These are phyloP conservation scores for Balamuthia mandrillaris DNA, from an alignment of 208 protist genomes.

Conservation along the genomic window DNA sequence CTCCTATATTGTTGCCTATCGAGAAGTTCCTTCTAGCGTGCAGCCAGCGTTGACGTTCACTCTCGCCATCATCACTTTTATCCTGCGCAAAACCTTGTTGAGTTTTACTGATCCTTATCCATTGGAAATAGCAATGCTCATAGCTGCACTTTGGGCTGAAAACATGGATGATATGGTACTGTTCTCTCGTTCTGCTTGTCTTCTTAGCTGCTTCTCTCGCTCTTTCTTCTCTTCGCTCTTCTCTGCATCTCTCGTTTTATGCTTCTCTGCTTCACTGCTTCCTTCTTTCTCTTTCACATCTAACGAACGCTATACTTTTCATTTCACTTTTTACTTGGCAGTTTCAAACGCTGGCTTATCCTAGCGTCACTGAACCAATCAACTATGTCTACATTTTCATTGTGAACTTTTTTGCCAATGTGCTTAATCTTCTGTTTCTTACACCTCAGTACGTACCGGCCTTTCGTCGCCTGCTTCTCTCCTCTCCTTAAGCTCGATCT, in stretches of 20 bases:
- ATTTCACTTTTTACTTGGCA: background rate
- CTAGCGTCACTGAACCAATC: conserved; percentile 17
- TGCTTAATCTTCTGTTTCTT: conserved; percentile 48
- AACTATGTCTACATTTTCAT: conserved; percentile 29
- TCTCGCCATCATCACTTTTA: conserved; percentile 16
- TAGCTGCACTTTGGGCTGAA: conserved; percentile 41
- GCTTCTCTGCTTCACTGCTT: no score
- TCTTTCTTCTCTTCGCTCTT: no score
- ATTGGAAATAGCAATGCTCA: conserved; percentile 49
- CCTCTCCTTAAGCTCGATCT: no score
- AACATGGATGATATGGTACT: conserved; percentile 43
- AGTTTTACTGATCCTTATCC: conserved; percentile 38
- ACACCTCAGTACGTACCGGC: no score
- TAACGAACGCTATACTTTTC: no score
- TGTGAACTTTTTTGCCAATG: conserved; percentile 13
- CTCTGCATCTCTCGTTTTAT: no score
- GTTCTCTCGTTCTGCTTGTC: no score
- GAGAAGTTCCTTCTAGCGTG: background rate
- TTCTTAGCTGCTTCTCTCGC: no score
- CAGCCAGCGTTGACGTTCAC: conserved; percentile 2
- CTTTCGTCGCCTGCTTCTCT: no score
- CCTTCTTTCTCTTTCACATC: no score
- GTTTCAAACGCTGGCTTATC: conserved; percentile 40
- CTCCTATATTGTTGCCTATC: conserved; percentile 14
- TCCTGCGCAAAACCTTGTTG: conserved; percentile 31